phyloP scores from a whole-genome alignment of 2,329 filamentous ascomycete species.

The Arthrinium phaeospermum region DNA sequence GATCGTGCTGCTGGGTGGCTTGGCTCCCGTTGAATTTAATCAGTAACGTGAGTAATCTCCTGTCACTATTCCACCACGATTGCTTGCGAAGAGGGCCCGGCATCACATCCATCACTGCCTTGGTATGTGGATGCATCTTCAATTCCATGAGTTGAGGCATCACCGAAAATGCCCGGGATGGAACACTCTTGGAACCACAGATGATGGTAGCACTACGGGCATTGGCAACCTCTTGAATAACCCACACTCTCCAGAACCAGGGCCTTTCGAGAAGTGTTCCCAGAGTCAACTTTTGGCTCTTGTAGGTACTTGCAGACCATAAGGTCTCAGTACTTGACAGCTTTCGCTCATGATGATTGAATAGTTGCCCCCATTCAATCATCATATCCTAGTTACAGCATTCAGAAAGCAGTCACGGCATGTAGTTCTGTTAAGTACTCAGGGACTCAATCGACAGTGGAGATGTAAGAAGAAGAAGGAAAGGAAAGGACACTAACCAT shows the following conservation, averaged over 20 bases:
- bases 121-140: neutral
- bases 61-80: neutral
- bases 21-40: neutral
- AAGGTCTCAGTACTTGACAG: neutral
- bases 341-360: accelerated
- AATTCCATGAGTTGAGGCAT: neutral
- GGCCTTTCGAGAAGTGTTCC: neutral
- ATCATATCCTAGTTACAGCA: neutral
- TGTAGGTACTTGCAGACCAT: neutral
- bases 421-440: no score
- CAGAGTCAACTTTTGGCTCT: neutral
- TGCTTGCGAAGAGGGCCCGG: neutral
- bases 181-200: neutral
- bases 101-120: neutral
- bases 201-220: neutral
- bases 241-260: constrained; percentile 19
- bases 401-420: neutral
- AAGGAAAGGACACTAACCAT: neutral
- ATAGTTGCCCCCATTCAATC: neutral
- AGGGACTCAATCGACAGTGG: no score
- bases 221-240: constrained; percentile 18
- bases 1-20: neutral
- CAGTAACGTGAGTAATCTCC: neutral
- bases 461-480: no score
- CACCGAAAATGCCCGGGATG: neutral